Evolutionary conservation across 2,329 filamentous ascomycete species (phyloP).

Genomic region (Fusarium siculi): DNA sequence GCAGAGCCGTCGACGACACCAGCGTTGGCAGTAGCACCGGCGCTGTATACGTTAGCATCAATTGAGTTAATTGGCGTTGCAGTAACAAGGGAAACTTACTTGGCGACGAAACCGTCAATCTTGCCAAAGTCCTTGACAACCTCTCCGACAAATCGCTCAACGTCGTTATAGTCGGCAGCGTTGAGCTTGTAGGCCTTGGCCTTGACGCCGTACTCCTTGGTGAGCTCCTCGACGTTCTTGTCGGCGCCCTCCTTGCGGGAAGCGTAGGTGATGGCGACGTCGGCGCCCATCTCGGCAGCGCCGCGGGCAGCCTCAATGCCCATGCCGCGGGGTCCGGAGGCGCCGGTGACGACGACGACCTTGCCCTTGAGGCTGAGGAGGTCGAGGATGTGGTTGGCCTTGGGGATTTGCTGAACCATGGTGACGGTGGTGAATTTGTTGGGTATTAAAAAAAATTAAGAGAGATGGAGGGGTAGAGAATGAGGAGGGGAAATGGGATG

Average conservation of each 20-base stretch:
- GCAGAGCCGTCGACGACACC: conserved; percentile 76
- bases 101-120: conserved; percentile 80
- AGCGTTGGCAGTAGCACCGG: conserved; percentile 74
- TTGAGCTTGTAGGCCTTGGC: conserved; percentile 70
- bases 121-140: conserved; percentile 79
- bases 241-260: conserved; percentile 75
- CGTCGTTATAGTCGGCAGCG: conserved; percentile 62
- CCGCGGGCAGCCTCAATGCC: conserved; percentile 76
- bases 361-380: conserved; percentile 79
- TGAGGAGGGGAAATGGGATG: conserved; percentile 5
- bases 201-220: conserved; percentile 74
- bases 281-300: conserved; percentile 76
- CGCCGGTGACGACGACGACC: conserved; percentile 76
- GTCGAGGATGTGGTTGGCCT: conserved; percentile 68
- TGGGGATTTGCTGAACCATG: conserved; percentile 68
- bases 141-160: conserved; percentile 66
- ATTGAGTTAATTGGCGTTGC: background rate
- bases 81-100: conserved; percentile 52
- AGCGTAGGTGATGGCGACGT: conserved; percentile 77
- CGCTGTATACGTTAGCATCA: conserved; percentile 46
- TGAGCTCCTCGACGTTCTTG: conserved; percentile 73
- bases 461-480: background rate
- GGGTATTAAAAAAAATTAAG: background rate
- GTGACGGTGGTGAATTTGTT: conserved; percentile 17
- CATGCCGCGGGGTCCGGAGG: conserved; percentile 76